A percentile compares a stretch with the other conserved stretches of the same genome.
Conservation (phyloP, 345 rosid genomes). For the Lagerstroemia speciosa region DNA sequence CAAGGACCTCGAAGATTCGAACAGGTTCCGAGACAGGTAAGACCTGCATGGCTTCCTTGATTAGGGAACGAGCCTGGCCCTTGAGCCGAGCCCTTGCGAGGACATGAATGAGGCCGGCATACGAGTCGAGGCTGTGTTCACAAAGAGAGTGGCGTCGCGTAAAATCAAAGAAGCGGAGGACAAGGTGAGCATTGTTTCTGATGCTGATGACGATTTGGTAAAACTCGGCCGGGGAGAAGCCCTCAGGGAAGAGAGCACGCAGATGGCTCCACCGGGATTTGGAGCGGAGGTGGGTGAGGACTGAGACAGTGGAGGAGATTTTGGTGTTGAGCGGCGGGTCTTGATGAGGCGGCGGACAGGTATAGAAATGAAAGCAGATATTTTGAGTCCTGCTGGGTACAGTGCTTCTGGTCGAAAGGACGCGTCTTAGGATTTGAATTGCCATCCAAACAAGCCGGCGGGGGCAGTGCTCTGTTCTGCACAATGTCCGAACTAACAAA, state of each 20-base stretch:
- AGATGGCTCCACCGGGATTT: constrained; percentile 73
- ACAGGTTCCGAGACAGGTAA: constrained; percentile 15
- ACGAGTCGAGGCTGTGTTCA: constrained; percentile 41
- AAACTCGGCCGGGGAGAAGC: constrained; percentile 50
- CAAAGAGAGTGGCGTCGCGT: constrained; percentile 54
- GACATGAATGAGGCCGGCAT: constrained; percentile 54
- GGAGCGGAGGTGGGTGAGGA: constrained; percentile 74
- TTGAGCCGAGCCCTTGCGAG: constrained; percentile 70
- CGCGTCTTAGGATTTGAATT: constrained; percentile 12
- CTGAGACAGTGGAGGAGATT: constrained; percentile 41
- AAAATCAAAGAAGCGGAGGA: constrained; percentile 67
- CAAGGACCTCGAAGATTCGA: constrained; percentile 11
- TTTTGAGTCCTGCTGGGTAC: constrained; percentile 1
- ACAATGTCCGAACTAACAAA: not conserved
- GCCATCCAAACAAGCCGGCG: not conserved
- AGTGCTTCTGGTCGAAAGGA: constrained; percentile 4
- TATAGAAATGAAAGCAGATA: constrained; percentile 7
- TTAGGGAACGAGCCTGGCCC: constrained; percentile 32
- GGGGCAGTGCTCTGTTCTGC: not conserved
- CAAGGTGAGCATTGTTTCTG: constrained; percentile 54
- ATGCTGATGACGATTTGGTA: constrained; percentile 48
- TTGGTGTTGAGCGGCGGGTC: constrained; percentile 10
- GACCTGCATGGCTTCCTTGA: constrained; percentile 37
- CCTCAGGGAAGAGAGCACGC: constrained; percentile 45
- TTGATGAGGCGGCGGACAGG: constrained; percentile 23